Base-by-base conservation (phyloP, 2,329 filamentous ascomycete species). In the Ceratocystiopsis minuta region DNA sequence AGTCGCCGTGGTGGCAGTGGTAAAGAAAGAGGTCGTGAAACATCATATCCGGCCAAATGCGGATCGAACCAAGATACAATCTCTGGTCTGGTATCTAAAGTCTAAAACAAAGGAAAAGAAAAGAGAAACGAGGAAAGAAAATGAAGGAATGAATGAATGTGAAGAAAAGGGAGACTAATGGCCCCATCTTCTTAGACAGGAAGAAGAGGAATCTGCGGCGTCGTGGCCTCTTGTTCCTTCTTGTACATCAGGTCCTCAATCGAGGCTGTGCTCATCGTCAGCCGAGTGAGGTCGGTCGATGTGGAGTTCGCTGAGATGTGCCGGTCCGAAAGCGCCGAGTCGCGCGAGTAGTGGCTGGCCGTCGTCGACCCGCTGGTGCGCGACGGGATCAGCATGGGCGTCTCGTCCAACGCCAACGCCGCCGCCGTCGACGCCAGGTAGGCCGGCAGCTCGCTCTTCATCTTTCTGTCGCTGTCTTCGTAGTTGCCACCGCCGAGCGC, bases 311-410 rank as follows among this genome's bases (percentile, higher is more conserved):
- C 62, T 13, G 71, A 75, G 39, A 65, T 60, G 53, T 73, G 69
- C 20, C 68, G 68, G 44, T 66, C 64, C 16, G 64, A 68, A 17
- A 61, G 60, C 24, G 58, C 58, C 3, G 65, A 70, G 15, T 63
- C 62, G 20, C 57, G 58, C 6, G 65, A 71, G 11, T 63, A 62
- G 44, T 58, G 57, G 40, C 69, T 74, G 18, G 56, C 62, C 1
- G 64, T 70, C 6, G 71, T 75, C 7, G 68, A 74, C 12, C 67
- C 69, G 55, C 70, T 74, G 17, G 62, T 64, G 15, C 70, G 66
- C 43, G 66, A 56, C 34, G 60, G 55, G 14, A 57, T 52, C 17
- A 57, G 53, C n/a, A 57, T 46, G 2, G 52, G 52, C 2, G 55
- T 50, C 16, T 52, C 56, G 34, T 57, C 56, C 45, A 60, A 54